Percentiles rank a stretch among this genome's conserved stretches.
phyloP scores from a whole-genome alignment of 2,329 filamentous ascomycete species.

The Aspergillus neoniger region DNA sequence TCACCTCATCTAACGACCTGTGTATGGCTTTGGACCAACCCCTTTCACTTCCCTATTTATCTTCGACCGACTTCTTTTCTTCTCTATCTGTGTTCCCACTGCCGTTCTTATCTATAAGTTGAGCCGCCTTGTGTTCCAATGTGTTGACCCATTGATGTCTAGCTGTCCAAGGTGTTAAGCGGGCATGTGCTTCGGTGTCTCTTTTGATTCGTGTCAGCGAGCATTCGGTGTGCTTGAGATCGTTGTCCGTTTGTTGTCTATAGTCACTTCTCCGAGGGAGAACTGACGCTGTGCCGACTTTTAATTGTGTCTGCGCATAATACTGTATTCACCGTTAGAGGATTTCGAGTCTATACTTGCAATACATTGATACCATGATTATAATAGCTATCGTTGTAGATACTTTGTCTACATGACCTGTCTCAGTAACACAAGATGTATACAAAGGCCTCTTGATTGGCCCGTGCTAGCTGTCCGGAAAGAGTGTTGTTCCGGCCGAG shows the following conservation, averaged over 20 bases:
- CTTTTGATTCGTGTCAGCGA: slow-evolving; percentile 31
- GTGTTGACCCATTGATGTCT: slow-evolving; percentile 22
- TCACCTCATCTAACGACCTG: neutral
- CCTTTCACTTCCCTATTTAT: slow-evolving; percentile 16
- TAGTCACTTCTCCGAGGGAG: slow-evolving; percentile 13
- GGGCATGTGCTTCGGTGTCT: slow-evolving; percentile 35
- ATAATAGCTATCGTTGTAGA: slow-evolving; percentile 4
- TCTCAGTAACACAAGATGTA: no score
- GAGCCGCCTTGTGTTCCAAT: slow-evolving; percentile 10
- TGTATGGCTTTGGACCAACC: slow-evolving; percentile 14
- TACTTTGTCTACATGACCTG: no score
- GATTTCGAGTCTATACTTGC: slow-evolving; percentile 29
- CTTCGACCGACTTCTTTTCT: slow-evolving; percentile 16
- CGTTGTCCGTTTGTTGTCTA: slow-evolving; percentile 11
- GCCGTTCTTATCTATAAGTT: slow-evolving; percentile 12
- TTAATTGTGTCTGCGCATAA: slow-evolving; percentile 31
- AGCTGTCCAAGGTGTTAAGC: slow-evolving; percentile 31
- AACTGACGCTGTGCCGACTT: slow-evolving; percentile 21
- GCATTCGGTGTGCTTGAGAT: slow-evolving; percentile 34
- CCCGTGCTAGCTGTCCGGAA: neutral
- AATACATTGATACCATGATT: slow-evolving; percentile 21
- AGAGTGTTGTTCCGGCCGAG: slow-evolving; percentile 1
- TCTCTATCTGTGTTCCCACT: slow-evolving; percentile 9
- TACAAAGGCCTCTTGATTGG: neutral
- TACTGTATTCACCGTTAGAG: slow-evolving; percentile 31